Conservation (phyloP, 2,329 filamentous ascomycete species). For the Huntiella abstrusa region DNA sequence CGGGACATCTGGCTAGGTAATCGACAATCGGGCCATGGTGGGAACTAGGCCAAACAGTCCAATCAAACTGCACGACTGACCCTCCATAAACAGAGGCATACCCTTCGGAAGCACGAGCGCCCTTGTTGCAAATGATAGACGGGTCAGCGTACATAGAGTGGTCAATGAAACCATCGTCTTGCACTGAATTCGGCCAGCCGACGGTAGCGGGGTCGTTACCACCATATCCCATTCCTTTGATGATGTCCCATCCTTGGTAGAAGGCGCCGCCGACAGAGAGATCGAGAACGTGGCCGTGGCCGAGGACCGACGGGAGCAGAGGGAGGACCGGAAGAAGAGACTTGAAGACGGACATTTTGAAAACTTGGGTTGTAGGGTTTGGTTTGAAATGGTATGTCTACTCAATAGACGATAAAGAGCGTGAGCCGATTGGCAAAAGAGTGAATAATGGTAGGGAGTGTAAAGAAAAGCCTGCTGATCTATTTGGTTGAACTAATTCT, state of each 20-base stretch:
- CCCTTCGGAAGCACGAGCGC: slow-evolving; percentile 21
- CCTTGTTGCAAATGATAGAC: slow-evolving; percentile 31
- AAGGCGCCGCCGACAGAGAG: slow-evolving; percentile 16
- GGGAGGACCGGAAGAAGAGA: slow-evolving; percentile 10
- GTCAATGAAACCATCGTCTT: slow-evolving; percentile 27
- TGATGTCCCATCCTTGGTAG: slow-evolving; percentile 18
- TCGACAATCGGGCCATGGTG: slow-evolving; percentile 43
- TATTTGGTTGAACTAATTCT: too few species aligned
- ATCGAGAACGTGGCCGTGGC: slow-evolving; percentile 19
- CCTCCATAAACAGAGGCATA: slow-evolving; percentile 36
- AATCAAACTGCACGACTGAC: slow-evolving; percentile 36
- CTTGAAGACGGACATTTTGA: slow-evolving; percentile 14
- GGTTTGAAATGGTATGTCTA: slow-evolving; percentile 6
- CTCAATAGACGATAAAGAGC: slow-evolving; percentile 5
- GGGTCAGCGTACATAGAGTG: slow-evolving; percentile 21
- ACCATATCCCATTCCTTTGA: slow-evolving; percentile 13
- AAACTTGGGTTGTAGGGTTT: background rate
- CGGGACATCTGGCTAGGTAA: slow-evolving; percentile 37
- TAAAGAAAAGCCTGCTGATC: too few species aligned
- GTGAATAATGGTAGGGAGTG: background rate
- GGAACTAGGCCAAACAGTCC: slow-evolving; percentile 46
- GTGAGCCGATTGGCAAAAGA: background rate
- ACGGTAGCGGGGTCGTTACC: slow-evolving; percentile 14
- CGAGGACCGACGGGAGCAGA: slow-evolving; percentile 13
- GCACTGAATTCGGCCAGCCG: slow-evolving; percentile 19